Evolutionary conservation across 1,284 basidiomycete species (phyloP).

Genomic region (Ustilago sp.): DNA sequence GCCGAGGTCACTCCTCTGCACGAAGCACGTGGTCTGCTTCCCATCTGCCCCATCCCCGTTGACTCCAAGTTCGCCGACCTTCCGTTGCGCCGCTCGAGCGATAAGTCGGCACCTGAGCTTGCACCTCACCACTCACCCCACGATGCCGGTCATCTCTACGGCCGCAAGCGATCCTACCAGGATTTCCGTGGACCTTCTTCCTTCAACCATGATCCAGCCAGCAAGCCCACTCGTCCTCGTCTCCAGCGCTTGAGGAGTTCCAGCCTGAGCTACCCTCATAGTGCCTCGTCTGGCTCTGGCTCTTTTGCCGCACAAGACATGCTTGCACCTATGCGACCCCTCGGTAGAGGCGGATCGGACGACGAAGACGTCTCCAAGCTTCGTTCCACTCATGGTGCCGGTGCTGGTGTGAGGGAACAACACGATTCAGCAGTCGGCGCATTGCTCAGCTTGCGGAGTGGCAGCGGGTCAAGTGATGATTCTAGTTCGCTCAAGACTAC

Average conservation of each 20-base stretch:
- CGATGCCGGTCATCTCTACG: slow-evolving; percentile 19
- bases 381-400: slow-evolving; percentile 34
- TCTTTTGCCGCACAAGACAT: slow-evolving; percentile 16
- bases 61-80: slow-evolving; percentile 37
- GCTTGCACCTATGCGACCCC: slow-evolving; percentile 28
- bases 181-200: slow-evolving; percentile 23
- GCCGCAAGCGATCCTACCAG: slow-evolving; percentile 43
- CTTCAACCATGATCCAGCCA: slow-evolving; percentile 15
- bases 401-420: slow-evolving; percentile 27
- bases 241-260: slow-evolving; percentile 47
- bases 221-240: slow-evolving; percentile 23
- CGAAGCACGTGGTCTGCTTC: slow-evolving; percentile 45
- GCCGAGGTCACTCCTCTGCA: slow-evolving; percentile 45
- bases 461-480: slow-evolving; percentile 41
- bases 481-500: slow-evolving; percentile 1
- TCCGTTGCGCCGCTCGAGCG: slow-evolving; percentile 23
- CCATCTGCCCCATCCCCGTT: slow-evolving; percentile 47
- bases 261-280: slow-evolving; percentile 33
- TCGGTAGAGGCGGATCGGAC: slow-evolving; percentile 36
- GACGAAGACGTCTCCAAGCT: slow-evolving; percentile 45
- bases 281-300: background rate
- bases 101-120: background rate
- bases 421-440: slow-evolving; percentile 51
- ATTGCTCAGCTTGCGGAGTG: slow-evolving; percentile 45
- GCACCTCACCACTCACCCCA: slow-evolving; percentile 1